Evolutionary conservation across 345 rosid species (phyloP), one percentile per base, ranked within the genome.

Genomic region (Pseudoturritis turrita): DNA sequence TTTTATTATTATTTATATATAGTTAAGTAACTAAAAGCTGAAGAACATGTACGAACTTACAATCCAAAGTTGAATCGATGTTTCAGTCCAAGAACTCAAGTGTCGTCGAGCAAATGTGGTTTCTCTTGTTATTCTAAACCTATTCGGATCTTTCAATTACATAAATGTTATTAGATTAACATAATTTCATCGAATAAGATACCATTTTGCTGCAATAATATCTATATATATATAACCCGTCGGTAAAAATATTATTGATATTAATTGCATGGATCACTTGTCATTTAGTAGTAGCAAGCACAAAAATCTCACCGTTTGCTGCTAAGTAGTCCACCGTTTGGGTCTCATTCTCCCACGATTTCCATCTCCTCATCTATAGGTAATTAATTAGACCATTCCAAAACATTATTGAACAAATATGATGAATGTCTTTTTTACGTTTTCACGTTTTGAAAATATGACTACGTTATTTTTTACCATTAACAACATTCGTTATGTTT

Each of bases 61-160:
- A 44, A 43, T 81, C 88, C 89, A 90, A 19, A 88, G 47, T 19
- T 62, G 80, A 28, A 82, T 6, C 19, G 82, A 29, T 18, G 83
- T 68, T 15, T 76, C 65, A 17, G 90, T 39, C n/a, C 73, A 86
- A 69, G 74, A 69, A 53, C 76, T 79, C 65, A 64, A 72, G 65
- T 88, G 93, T 23, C 96, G 81, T 39, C 91, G 89, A 0, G 76
- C 90, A 70, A 90, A 90, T 15, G 96, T 88, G 19, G 91, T 90
- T 31, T 90, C 83, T 74, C 91, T 80, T 6, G 87, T 75, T 13
- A 71, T 69, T 74, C 96, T 79, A 73, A 86, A 90, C 19, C 96
- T 77, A 55, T 79, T 66, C 0, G 91, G 86, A 79, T 90, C 91
- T 90, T 12, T 19, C 37, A 56, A 52, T 49, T 56, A 13, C 22